Conservation (phyloP, 176 grass and related monocot species). For the maize (Zea mays) region DNA sequence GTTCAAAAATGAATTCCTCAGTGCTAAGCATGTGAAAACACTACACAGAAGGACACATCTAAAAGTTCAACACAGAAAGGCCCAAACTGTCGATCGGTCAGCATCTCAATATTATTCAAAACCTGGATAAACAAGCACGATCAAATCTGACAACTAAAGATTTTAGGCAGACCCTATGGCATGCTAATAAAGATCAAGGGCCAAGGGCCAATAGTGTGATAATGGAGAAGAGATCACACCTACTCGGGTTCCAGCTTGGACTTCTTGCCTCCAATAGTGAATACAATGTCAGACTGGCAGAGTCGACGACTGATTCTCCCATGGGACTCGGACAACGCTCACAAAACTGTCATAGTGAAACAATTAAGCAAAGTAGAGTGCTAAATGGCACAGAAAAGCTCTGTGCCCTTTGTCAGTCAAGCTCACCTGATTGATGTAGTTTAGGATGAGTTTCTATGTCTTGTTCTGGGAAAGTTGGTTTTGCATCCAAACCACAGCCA, state of each 20-base stretch:
- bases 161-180: too few species aligned
- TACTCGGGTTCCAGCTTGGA: slow-evolving; percentile 64
- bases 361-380: neutral
- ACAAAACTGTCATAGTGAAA: slow-evolving; percentile 61
- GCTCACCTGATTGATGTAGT: slow-evolving; percentile 74
- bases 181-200: neutral
- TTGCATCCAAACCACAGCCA: slow-evolving; percentile 99
- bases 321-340: slow-evolving; percentile 84
- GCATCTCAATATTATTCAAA: too few species aligned
- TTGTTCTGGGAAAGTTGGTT: slow-evolving; percentile 81
- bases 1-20: too few species aligned
- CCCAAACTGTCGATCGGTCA: too few species aligned
- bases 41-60: too few species aligned
- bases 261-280: slow-evolving; percentile 68
- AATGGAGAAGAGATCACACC: slow-evolving; percentile 35
- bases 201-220: neutral
- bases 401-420: neutral
- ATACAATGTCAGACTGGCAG: slow-evolving; percentile 53
- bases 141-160: too few species aligned
- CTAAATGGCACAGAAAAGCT: neutral
- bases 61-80: too few species aligned
- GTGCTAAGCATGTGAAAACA: too few species aligned
- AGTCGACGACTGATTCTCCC: slow-evolving; percentile 90
- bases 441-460: slow-evolving; percentile 66
- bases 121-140: too few species aligned